These are phyloP conservation scores for Cordyceps javanica DNA, from an alignment of 2,329 filamentous ascomycete species.

Conservation along the genomic window DNA sequence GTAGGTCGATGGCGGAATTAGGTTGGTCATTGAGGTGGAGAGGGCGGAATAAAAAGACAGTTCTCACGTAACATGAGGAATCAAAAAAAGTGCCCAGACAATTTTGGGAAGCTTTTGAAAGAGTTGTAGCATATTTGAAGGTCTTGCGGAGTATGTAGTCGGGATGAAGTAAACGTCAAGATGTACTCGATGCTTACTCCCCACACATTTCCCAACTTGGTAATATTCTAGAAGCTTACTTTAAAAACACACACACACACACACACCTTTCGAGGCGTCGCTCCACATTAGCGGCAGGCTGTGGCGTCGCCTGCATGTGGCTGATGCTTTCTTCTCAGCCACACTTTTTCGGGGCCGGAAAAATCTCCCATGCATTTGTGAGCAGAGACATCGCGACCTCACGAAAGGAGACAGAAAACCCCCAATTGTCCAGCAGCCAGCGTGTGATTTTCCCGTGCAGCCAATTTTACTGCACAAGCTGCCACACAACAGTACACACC, in stretches of 20 bases:
- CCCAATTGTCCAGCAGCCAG: slow-evolving; percentile 2
- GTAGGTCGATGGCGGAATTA: background rate
- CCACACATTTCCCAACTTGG: background rate
- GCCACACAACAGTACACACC: background rate
- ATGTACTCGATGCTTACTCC: too few relatives aligned
- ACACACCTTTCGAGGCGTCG: too few relatives aligned
- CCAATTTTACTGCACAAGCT: slow-evolving; percentile 2
- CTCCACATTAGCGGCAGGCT: background rate
- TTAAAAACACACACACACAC: background rate
- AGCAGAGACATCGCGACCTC: background rate
- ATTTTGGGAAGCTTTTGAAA: too few relatives aligned
- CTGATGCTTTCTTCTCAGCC: slow-evolving; percentile 3
- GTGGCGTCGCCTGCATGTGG: background rate
- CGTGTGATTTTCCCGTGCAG: background rate
- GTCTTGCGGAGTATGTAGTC: too few relatives aligned
- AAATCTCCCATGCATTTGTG: slow-evolving; percentile 11
- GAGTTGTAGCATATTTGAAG: too few relatives aligned
- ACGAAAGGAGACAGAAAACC: background rate
- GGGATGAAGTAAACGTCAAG: too few relatives aligned
- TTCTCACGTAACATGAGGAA: too few relatives aligned
- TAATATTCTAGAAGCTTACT: background rate
- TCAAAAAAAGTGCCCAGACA: too few relatives aligned
- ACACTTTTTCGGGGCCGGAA: slow-evolving; percentile 8
- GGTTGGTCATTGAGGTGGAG: too few relatives aligned
- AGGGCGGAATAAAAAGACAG: too few relatives aligned